Base-by-base conservation (phyloP, 164 flowering plant species). In the Dillenia suffruticosa region DNA sequence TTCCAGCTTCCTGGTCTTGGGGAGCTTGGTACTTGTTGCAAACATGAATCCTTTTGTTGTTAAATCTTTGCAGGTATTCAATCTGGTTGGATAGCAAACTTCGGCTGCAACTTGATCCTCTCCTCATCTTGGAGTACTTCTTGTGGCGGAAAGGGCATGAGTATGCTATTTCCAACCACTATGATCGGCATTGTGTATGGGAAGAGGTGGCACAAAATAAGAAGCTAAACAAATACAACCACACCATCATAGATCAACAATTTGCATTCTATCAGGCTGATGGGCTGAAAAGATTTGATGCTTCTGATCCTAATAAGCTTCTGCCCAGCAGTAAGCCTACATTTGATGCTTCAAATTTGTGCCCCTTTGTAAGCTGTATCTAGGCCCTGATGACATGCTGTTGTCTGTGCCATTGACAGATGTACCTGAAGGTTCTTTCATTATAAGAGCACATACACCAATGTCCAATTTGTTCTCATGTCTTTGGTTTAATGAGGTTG, bases 401-500 rank as follows among this genome's bases (percentile, higher is more conserved):
- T 26, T 61, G 55, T 24, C 61, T 64, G 22, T 62, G 50, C 59
- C 60, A 44, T 57, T 64, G 62, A 49, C 88, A 95, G 99, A 95
- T 85, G 99, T 95, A 19, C 99, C 99, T 46, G 99, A 95, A 78
- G 99, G 99, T 2, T 95, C 97, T 57, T 80, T 95, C 66, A 95
- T 95, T 66, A 81, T 92, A 46, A 82, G 99, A 71, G 99, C 90
- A 2, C 99, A 95, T 70, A 90, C 96, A 5, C 98, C 99, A n/a
- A 95, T 95, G 97, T 89, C 97, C 65, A 95, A 95, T 64, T 71
- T 95, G 76, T 95, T 95, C 72, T 88, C 97, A 19, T 95, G 98
- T 74, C 99, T 95, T 63, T 95, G 99, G 99, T 95, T 90, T 71
- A 95, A 90, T 66, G 99, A 95, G 72, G 93, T 95, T 54, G 96